Conservation (phyloP, 805 yeast genomes). For the Yarrowia alimentaria region DNA sequence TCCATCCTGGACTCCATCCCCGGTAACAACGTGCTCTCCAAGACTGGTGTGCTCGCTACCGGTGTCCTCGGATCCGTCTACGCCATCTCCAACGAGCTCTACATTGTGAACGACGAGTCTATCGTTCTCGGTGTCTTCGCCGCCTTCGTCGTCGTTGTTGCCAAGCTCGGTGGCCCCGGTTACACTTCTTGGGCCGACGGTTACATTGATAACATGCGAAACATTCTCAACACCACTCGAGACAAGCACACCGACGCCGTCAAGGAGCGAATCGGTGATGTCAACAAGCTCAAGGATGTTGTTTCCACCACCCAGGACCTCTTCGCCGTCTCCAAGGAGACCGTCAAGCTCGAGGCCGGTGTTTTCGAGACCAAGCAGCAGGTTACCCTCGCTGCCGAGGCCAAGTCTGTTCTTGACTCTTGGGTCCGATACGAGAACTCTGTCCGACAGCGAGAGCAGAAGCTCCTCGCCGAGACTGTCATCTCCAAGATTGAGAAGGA, state of each 20-base stretch:
- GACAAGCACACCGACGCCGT: constrained; percentile 89
- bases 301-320: constrained; percentile 86
- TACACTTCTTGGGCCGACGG: constrained; percentile 93
- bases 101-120: constrained; percentile 93
- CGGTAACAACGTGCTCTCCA: constrained; percentile 81
- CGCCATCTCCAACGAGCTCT: constrained; percentile 90
- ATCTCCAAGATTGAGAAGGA: constrained; percentile 86
- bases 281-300: constrained; percentile 85
- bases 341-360: constrained; percentile 92
- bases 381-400: constrained; percentile 83
- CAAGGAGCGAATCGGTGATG: constrained; percentile 84
- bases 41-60: constrained; percentile 94
- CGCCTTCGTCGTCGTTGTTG: constrained; percentile 69
- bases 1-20: constrained; percentile 90
- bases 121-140: constrained; percentile 76
- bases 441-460: constrained; percentile 94
- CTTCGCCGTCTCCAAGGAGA: constrained; percentile 93
- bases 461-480: constrained; percentile 81
- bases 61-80: constrained; percentile 91
- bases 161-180: constrained; percentile 89
- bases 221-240: constrained; percentile 82
- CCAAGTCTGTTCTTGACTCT: constrained; percentile 92
- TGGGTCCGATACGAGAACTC: constrained; percentile 99
- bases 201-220: constrained; percentile 76
- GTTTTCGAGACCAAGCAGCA: constrained; percentile 90